Evolutionary conservation across 805 yeast species (phyloP).

Genomic region (Yamadazyma olivae): DNA sequence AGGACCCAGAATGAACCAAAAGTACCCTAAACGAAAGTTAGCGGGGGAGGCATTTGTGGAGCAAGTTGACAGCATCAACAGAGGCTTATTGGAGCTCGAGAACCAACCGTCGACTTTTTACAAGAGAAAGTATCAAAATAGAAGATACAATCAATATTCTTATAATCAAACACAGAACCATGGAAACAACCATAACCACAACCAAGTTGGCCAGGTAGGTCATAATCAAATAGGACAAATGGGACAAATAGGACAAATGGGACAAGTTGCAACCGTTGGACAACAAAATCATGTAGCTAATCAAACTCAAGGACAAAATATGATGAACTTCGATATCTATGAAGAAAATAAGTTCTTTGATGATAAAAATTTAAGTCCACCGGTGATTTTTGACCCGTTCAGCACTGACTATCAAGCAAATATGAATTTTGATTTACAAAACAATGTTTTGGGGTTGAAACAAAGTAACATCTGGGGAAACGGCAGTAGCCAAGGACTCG

Average conservation of each 20-base stretch:
- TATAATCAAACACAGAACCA: neutral
- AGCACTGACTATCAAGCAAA: neutral
- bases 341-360: neutral
- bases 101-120: slow-evolving; percentile 23
- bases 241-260: too few species aligned
- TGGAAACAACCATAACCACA: neutral
- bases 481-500: neutral
- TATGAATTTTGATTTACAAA: neutral
- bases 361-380: neutral
- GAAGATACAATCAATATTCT: neutral
- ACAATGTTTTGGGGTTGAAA: slow-evolving; percentile 2
- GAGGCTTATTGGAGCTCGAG: slow-evolving; percentile 28
- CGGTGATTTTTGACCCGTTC: slow-evolving; percentile 9
- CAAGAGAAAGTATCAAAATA: slow-evolving; percentile 7
- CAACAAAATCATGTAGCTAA: neutral
- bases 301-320: too few species aligned
- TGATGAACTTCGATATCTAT: too few species aligned
- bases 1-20: neutral
- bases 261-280: neutral
- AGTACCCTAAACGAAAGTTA: slow-evolving; percentile 22
- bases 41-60: slow-evolving; percentile 29
- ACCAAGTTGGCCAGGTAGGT: neutral
- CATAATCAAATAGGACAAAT: too few species aligned
- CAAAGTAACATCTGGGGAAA: slow-evolving; percentile 9
- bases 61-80: slow-evolving; percentile 32